Evolutionary conservation across 2,329 filamentous ascomycete species (phyloP).

Genomic region (Ascochyta rabiei): DNA sequence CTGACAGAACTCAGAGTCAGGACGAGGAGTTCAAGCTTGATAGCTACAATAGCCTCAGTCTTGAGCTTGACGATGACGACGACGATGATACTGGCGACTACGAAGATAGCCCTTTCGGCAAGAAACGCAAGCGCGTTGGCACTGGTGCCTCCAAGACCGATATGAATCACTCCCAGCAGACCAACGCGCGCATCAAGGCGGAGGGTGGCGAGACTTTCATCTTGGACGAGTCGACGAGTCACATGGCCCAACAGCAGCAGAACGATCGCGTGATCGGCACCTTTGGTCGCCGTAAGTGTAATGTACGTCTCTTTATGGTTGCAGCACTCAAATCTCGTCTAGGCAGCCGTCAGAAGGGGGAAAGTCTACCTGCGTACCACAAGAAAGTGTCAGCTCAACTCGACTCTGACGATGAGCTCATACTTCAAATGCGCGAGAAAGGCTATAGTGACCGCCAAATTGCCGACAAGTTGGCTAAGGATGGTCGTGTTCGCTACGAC

Average conservation of each 20-base stretch:
- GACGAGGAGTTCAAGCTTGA: constrained; percentile 29
- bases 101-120: constrained; percentile 5
- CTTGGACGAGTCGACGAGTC: constrained; percentile 25
- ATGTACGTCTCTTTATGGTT: neutral
- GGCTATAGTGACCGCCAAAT: constrained; percentile 54
- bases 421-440: constrained; percentile 51
- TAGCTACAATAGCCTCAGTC: constrained; percentile 13
- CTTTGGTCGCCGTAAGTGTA: constrained; percentile 29
- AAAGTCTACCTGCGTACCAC: constrained; percentile 47
- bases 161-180: constrained; percentile 12
- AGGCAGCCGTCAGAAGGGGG: constrained; percentile 32
- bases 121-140: constrained; percentile 26
- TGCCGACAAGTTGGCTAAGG: constrained; percentile 48
- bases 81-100: constrained; percentile 16
- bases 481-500: constrained; percentile 53
- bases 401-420: constrained; percentile 56
- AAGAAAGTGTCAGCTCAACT: constrained; percentile 52
- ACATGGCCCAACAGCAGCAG: constrained; percentile 2
- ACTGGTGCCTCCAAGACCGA: constrained; percentile 11
- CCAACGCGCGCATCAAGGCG: constrained; percentile 16
- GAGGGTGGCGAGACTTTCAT: constrained; percentile 29
- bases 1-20: constrained; percentile 17
- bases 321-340: neutral
- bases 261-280: constrained; percentile 28
- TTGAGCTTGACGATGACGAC: constrained; percentile 13